phyloP scores from a whole-genome alignment of 768 basidiomycete species.

The Lactifluus rugatus region DNA sequence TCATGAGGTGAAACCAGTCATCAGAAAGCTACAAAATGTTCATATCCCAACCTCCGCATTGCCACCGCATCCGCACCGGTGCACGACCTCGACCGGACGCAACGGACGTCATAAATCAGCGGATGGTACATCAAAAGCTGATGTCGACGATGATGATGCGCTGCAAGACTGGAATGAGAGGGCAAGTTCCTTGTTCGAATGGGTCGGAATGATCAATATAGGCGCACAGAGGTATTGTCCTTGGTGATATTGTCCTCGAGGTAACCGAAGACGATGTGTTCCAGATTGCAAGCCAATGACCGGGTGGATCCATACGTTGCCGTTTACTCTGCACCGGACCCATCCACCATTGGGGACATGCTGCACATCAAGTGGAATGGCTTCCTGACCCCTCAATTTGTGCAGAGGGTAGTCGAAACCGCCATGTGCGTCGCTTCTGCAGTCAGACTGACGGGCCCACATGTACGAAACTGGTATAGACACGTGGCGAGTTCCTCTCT shows the following conservation, averaged over 20 bases:
- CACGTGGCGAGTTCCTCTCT: conserved; percentile 29
- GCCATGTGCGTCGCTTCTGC: conserved; percentile 30
- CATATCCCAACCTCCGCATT: conserved; percentile 34
- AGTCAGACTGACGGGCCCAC: neutral
- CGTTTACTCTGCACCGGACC: conserved; percentile 47
- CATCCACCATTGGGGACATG: conserved; percentile 36
- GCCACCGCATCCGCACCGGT: conserved; percentile 22
- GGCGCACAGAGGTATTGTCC: conserved; percentile 50
- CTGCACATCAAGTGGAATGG: conserved; percentile 55
- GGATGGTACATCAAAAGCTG: neutral
- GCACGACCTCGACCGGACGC: conserved; percentile 10
- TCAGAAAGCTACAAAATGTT: conserved; percentile 28
- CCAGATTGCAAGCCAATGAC: conserved; percentile 51
- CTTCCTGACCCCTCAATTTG: conserved; percentile 41
- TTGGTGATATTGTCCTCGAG: neutral
- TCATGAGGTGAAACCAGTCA: conserved; percentile 21
- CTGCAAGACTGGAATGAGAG: conserved; percentile 43
- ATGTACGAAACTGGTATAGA: neutral
- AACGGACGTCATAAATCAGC: neutral
- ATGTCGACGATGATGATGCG: conserved; percentile 29
- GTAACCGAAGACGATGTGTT: neutral
- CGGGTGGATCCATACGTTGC: conserved; percentile 61
- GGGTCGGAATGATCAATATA: conserved; percentile 61
- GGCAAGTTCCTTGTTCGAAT: conserved; percentile 48
- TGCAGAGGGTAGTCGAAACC: conserved; percentile 41